Evolutionary conservation across 2,329 filamentous ascomycete genomes (phyloP), one percentile per base, ranked within the genome.

Genomic region (Exophiala viscosa): DNA sequence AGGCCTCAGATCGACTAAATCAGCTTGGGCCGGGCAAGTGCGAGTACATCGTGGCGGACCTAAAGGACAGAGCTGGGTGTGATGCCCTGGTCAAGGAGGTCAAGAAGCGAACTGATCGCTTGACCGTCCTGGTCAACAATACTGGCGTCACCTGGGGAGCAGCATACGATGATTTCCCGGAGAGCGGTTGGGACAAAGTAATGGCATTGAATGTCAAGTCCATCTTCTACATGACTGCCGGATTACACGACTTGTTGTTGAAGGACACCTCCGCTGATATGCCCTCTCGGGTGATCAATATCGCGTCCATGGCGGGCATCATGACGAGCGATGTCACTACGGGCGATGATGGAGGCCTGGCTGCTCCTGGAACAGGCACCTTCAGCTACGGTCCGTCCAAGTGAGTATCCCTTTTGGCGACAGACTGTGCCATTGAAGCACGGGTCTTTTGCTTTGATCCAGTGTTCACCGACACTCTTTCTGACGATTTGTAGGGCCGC

Each of bases 121-220:
- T 79, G 66, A 78, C 65, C 59, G 73, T 79, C 18, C 66, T 79
- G 15, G 69, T 80, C 47, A 79, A 80, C 62, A 79, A 79, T 60
- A 76, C 76, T 7, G 77, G 77, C 13, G 77, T 73, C 7, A 77
- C 76, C 47, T 80, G 77, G 73, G 79, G 78, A 8, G 79, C 75
- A 20, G 75, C 78, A 23, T 82, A 81, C 63, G 76, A 80, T 54
- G 72, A 81, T 64, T 82, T 80, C 60, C 78, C 78, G 0, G 78
- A 80, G 56, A 70, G 73, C 42, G 80, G 76, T 36, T 83, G 79
- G 77, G 79, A 80, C 58, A 78, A 81, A 58, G 69, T 82, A 17
- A 76, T 80, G 59, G 75, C 74, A 8, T 66, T 80, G 59, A 80
- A 80, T 60, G 75, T 80, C 13, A 78, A 79, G 64, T 75, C 73